Conservation (phyloP, 2,329 filamentous ascomycete genomes). For the Chaetomiaceae sp. region DNA sequence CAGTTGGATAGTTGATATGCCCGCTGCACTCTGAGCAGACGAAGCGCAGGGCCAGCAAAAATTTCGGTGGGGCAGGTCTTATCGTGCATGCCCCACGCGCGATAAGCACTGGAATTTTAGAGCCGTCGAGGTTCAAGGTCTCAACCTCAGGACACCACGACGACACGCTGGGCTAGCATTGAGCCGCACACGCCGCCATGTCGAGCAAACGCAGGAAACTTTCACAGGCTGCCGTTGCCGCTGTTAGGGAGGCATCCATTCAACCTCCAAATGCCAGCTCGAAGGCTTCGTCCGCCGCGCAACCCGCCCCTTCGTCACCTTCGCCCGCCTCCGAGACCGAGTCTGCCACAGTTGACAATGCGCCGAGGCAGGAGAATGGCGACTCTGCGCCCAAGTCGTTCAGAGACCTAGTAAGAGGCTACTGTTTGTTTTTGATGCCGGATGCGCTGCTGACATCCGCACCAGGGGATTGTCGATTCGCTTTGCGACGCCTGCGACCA, state of each 20-base stretch:
- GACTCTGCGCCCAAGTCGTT: slow-evolving; percentile 51
- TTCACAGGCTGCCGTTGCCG: slow-evolving; percentile 10
- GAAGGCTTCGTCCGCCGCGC: slow-evolving; percentile 13
- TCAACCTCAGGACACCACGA: not conserved
- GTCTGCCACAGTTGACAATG: slow-evolving; percentile 22
- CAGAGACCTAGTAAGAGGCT: slow-evolving; percentile 54
- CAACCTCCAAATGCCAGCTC: slow-evolving; percentile 11
- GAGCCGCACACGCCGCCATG: slow-evolving; percentile 9
- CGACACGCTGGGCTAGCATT: not conserved
- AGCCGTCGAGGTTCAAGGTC: slow-evolving; percentile 8
- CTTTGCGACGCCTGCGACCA: slow-evolving; percentile 82
- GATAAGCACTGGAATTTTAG: slow-evolving; percentile 20
- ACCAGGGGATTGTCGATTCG: slow-evolving; percentile 71
- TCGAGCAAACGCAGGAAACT: slow-evolving; percentile 23
- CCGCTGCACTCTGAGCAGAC: too few relatives aligned
- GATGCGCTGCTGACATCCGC: not conserved
- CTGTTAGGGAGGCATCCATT: slow-evolving; percentile 2
- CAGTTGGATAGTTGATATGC: too few relatives aligned
- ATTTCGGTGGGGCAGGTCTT: slow-evolving; percentile 23
- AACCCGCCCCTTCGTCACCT: slow-evolving; percentile 11
- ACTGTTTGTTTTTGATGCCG: not conserved
- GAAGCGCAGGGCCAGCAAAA: slow-evolving; percentile 11
- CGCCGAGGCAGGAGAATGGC: slow-evolving; percentile 21
- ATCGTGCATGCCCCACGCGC: slow-evolving; percentile 19
- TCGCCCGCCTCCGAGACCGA: slow-evolving; percentile 18